Base-by-base conservation (phyloP, 306 rosid species). In the Chamaecrista fasciculata region DNA sequence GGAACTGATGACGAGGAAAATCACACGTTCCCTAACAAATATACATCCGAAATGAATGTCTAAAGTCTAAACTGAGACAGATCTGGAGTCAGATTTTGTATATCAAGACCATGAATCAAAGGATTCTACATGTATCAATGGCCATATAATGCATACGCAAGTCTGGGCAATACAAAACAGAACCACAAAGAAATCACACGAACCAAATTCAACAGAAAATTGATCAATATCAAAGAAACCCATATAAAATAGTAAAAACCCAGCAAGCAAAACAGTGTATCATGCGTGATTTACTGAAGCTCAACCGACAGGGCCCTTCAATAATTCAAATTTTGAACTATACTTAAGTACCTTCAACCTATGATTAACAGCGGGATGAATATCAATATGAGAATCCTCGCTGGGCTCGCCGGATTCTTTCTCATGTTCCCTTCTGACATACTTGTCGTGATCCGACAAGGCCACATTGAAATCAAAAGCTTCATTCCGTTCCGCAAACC, bases 381-480 rank as follows among this genome's bases (percentile, higher is more conserved):
- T 89, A 70, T 89, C 97, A 70, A 95, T 89, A 21, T 87, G 97
- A 2, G 86, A 73, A 0, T 91, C 99, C n/a, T 82, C 95, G 0
- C 69, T 51, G 21, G 43, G 70, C 44, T 81, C 85, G 7, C 84
- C 88, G 19, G 77, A 44, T 4, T 91, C 99, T 79, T 86, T 87
- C 73, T 95, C 99, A 39, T 73, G 80, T 62, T 91, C 99, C 33
- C 99, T 76, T 44, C 79, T 80, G 28, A 87, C 95, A 42, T 95
- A 84, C 90, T 95, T 95, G 34, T 95, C 99, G 71, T 95, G 99
- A 67, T 95, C 99, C 61, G 99, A 95, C 29, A 95, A 76, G 4
- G 99, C 95, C 66, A 95, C 99, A 39, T 95, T 95, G 88, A 95
- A 95, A 76, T 95, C 99, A 34, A 95, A 95, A 2, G 99, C 99